These are phyloP conservation scores for Fusarium concolor DNA, from an alignment of 2,329 filamentous ascomycete species.

Conservation along the genomic window DNA sequence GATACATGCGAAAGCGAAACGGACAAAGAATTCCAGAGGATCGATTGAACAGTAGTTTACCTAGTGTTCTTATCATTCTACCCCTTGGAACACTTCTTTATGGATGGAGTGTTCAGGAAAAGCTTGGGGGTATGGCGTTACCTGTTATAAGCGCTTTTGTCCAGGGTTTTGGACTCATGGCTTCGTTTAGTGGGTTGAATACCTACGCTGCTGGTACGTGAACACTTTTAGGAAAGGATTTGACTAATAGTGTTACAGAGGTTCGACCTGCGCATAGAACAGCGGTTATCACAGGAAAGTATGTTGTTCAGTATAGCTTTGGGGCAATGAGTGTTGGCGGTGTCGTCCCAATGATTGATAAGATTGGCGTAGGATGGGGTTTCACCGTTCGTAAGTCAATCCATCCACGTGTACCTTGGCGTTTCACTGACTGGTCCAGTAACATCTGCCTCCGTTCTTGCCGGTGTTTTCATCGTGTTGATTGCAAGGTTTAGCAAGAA, in stretches of 20 bases:
- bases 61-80: conserved; percentile 48
- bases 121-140: conserved; percentile 50
- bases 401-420: accelerated
- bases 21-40: conserved; percentile 49
- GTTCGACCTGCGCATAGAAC: conserved; percentile 40
- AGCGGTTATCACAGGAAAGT: conserved; percentile 44
- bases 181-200: conserved; percentile 54
- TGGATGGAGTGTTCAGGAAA: conserved; percentile 52
- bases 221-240: accelerated
- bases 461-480: conserved; percentile 26
- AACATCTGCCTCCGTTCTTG: conserved; percentile 18
- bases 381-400: conserved; percentile 41
- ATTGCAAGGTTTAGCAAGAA: conserved; percentile 38
- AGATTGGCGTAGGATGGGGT: conserved; percentile 41
- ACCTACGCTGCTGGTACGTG: conserved; percentile 54
- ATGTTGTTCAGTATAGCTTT: conserved; percentile 44
- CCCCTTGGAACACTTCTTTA: conserved; percentile 50
- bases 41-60: conserved; percentile 49
- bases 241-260: conserved; percentile 29
- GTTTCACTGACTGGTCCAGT: conserved; percentile 12
- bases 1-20: conserved; percentile 53
- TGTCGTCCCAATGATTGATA: conserved; percentile 42
- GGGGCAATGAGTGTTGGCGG: conserved; percentile 44
- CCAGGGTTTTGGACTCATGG: conserved; percentile 52
- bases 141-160: conserved; percentile 51